Percentiles rank a stretch among this genome's conserved stretches.
Conservation (phyloP, 2,329 filamentous ascomycete genomes). For the Epichloe coenophiala region DNA sequence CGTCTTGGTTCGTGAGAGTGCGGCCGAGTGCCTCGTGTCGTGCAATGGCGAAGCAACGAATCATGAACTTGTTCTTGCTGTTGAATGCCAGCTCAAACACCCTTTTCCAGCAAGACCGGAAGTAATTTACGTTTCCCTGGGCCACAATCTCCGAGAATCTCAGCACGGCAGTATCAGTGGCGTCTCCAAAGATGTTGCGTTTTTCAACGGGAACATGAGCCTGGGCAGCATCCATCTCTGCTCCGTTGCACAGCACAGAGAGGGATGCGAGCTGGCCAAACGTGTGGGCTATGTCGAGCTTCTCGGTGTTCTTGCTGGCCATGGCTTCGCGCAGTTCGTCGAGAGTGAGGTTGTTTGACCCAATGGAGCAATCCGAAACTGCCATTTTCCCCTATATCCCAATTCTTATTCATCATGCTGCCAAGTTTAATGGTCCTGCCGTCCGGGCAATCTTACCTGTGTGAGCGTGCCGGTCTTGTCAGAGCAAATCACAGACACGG, state of each 20-base stretch:
- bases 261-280: constrained; percentile 47
- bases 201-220: constrained; percentile 43
- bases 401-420: no score
- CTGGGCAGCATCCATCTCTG: constrained; percentile 58
- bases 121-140: constrained; percentile 38
- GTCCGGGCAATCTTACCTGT: constrained; percentile 20
- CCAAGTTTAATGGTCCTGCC: no score
- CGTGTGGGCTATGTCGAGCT: constrained; percentile 14
- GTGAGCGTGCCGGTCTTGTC: constrained; percentile 67
- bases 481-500: constrained; percentile 60
- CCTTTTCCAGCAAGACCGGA: constrained; percentile 50
- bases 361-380: constrained; percentile 55
- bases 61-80: constrained; percentile 75
- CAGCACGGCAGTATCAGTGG: constrained; percentile 62
- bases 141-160: constrained; percentile 53
- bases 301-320: constrained; percentile 16
- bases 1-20: constrained; percentile 25
- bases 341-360: constrained; percentile 31
- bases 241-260: constrained; percentile 59
- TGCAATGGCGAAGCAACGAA: constrained; percentile 41
- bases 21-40: constrained; percentile 18
- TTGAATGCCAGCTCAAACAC: constrained; percentile 62
- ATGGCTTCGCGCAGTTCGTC: constrained; percentile 35
- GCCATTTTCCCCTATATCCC: constrained; percentile 51
- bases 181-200: constrained; percentile 58